A percentile compares a stretch with the other conserved stretches of the same genome.
These are phyloP conservation scores for Fragilariopsis cylindrus DNA, from an alignment of 108 stramenopile genomes.

Conservation along the genomic window DNA sequence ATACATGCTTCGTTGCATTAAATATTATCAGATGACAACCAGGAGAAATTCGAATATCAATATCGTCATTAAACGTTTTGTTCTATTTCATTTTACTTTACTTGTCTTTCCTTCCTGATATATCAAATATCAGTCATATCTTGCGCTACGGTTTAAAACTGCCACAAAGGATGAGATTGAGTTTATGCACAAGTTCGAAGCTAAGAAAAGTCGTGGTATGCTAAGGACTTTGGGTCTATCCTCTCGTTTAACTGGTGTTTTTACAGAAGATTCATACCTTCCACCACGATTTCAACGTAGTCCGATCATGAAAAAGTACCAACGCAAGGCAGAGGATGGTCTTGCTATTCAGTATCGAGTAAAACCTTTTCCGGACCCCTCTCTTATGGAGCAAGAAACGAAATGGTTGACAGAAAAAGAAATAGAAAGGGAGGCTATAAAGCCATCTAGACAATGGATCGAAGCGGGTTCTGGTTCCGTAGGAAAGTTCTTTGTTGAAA, in stretches of 20 bases:
- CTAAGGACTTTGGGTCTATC: not conserved
- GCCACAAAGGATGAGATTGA: slow-evolving; percentile 23
- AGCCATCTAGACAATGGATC: slow-evolving; percentile 59
- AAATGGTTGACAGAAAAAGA: slow-evolving; percentile 47
- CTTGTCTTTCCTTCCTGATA: not conserved
- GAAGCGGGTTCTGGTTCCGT: slow-evolving; percentile 63
- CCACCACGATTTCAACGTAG: not conserved
- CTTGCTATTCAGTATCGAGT: slow-evolving; percentile 38
- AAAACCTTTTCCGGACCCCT: slow-evolving; percentile 68
- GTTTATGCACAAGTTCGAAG: slow-evolving; percentile 22
- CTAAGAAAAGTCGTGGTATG: slow-evolving; percentile 13
- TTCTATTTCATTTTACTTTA: not conserved
- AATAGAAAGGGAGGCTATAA: slow-evolving; percentile 42
- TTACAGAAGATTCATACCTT: slow-evolving; percentile 2
- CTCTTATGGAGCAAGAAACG: slow-evolving; percentile 44
- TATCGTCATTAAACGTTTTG: too few relatives aligned
- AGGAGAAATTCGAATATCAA: too few relatives aligned
- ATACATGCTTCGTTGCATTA: too few relatives aligned
- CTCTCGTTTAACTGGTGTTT: slow-evolving; percentile 13
- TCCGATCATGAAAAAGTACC: not conserved
- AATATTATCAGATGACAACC: too few relatives aligned
- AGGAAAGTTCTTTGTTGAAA: slow-evolving; percentile 63
- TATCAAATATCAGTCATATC: slow-evolving; percentile 4
- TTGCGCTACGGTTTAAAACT: slow-evolving; percentile 22
- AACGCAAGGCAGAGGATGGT: slow-evolving; percentile 6